A percentile compares a stretch with the other conserved stretches of the same genome.
Conservation (phyloP, 2,329 filamentous ascomycete genomes). For the Ceratocystis destructans region DNA sequence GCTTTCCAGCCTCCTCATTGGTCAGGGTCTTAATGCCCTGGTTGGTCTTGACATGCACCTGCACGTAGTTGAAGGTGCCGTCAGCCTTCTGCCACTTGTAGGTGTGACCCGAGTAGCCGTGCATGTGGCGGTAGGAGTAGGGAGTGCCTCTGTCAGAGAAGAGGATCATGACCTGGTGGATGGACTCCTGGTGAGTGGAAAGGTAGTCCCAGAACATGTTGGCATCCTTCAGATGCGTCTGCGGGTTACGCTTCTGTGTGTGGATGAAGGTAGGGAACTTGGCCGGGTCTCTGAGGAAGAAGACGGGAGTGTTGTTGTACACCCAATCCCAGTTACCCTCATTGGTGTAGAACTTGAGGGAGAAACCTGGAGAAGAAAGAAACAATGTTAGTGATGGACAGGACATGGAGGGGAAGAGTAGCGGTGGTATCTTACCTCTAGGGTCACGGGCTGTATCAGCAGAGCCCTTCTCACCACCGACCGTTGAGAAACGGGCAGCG, state of each 20-base stretch:
- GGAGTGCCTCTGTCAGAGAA: constrained; percentile 55
- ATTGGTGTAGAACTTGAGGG: constrained; percentile 57
- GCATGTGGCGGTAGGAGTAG: constrained; percentile 51
- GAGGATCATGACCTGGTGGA: constrained; percentile 51
- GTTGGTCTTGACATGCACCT: constrained; percentile 50
- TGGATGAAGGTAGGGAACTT: constrained; percentile 67
- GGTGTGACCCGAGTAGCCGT: constrained; percentile 54
- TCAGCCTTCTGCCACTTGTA: constrained; percentile 54
- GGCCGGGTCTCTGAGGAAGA: constrained; percentile 60
- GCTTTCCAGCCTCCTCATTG: constrained; percentile 40
- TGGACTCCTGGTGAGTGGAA: constrained; percentile 45
- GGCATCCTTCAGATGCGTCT: constrained; percentile 56
- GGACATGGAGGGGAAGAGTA: background rate
- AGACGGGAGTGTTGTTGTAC: constrained; percentile 63
- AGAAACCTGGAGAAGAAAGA: constrained; percentile 36
- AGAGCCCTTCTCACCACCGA: constrained; percentile 59
- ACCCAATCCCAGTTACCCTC: constrained; percentile 63
- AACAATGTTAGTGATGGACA: background rate
- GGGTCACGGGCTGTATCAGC: constrained; percentile 60
- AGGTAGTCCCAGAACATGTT: constrained; percentile 42
- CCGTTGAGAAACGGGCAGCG: constrained; percentile 58
- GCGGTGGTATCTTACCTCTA: constrained; percentile 32
- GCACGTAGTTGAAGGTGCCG: constrained; percentile 51
- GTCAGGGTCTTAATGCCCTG: constrained; percentile 48
- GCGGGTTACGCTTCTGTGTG: constrained; percentile 62